A percentile compares a stretch with the other conserved stretches of the same genome.
Conservation (phyloP, 768 basidiomycete species). For the Pulveroboletus sp. region DNA sequence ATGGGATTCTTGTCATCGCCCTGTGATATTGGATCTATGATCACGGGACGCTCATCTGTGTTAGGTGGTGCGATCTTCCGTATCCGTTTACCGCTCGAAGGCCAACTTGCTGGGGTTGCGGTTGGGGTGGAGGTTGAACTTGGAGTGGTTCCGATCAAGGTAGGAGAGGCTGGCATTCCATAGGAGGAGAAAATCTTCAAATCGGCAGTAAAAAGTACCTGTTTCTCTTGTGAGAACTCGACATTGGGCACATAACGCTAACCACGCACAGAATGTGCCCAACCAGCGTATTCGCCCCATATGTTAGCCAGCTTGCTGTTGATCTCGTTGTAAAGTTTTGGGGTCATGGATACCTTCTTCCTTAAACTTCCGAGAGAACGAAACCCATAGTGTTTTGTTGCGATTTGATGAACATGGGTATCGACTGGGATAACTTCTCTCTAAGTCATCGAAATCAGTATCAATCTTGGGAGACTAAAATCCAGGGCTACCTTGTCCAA, state of each 20-base stretch:
- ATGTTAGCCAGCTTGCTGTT: constrained; percentile 51
- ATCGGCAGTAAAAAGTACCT: constrained; percentile 77
- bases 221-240: constrained; percentile 2
- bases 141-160: constrained; percentile 7
- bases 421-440: constrained; percentile 89
- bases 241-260: neutral
- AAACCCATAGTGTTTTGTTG: constrained; percentile 70
- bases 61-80: constrained; percentile 8
- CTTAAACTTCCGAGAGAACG: constrained; percentile 37
- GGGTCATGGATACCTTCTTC: constrained; percentile 64
- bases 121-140: constrained; percentile 27
- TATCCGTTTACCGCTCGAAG: constrained; percentile 34
- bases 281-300: constrained; percentile 87
- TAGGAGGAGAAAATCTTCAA: constrained; percentile 62
- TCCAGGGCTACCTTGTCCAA: constrained; percentile 67
- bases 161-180: constrained; percentile 36
- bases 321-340: constrained; percentile 72
- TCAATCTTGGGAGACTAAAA: neutral
- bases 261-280: constrained; percentile 75
- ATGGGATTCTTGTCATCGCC: neutral
- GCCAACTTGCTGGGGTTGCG: constrained; percentile 29
- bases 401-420: constrained; percentile 92
- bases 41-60: constrained; percentile 10
- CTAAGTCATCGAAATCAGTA: constrained; percentile 35
- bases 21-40: neutral